Evolutionary conservation across 2,329 filamentous ascomycete species (phyloP), one percentile per base, ranked within the genome.

Genomic region (Ophiostoma sp.): DNA sequence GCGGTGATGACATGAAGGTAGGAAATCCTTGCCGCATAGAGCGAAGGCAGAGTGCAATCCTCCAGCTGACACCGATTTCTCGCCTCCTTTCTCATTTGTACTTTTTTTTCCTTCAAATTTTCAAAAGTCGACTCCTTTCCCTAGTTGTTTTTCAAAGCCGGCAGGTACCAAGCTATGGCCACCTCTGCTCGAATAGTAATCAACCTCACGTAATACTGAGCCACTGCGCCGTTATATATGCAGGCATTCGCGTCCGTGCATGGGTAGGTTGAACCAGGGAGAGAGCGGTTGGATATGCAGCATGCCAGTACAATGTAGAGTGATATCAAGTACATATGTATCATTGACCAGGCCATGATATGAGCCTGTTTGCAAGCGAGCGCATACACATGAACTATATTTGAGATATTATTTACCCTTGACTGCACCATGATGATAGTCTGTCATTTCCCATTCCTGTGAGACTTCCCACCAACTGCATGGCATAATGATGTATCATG

Each of bases 161-260:
- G 39, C 15, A 41, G 11, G 39, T 41, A 13, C 36, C 39, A 41
- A 41, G 52, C 23, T 11, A 57, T 57, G 52, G 23, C 52, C 52
- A 31, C 52, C 52, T 27, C 23, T 57, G 52, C 10, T 57, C n/a
- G 23, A 57, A 48, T n/a, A 57, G 23, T 48, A 48, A 48, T n/a
- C 1, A 48, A 48, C 44, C 39, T 41, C 15, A 41, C 10, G 39
- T 31, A 31, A 11, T 39, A 39, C 13, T 39, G 36, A 39, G 36
- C 36, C 36, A 10, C 52, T 57, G 23, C 23, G 27, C 52, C 52
- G 52, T 31, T 57, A 57, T 23, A 54, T 23, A 57, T 57, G 17
- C 52, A 57, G 52, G n/a, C 23, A 57, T 57, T 57, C 31, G 52
- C 52, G 52, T 57, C 52, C 52, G 52, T 57, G 17, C 52, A 57